Percentiles rank a stretch among this genome's conserved stretches.
phyloP scores from a whole-genome alignment of 2,329 filamentous ascomycete genomes.

The Botrytis byssoidea region DNA sequence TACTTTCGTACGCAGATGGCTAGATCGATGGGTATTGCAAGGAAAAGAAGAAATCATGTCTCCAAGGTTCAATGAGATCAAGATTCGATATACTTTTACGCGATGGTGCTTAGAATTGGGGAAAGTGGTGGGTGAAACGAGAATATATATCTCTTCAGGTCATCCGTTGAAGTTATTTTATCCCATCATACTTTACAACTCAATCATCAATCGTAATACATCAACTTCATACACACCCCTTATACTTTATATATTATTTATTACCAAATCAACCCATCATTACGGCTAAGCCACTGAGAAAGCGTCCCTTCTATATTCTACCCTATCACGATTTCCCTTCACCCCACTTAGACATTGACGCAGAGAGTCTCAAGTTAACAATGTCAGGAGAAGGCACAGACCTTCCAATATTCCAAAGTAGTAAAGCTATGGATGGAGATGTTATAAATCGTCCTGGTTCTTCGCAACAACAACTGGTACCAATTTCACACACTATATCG shows the following conservation, averaged over 20 bases:
- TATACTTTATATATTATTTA: background rate
- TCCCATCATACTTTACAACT: slow-evolving; percentile 5
- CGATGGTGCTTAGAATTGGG: background rate
- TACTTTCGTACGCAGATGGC: slow-evolving; percentile 15
- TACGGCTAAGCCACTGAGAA: slow-evolving; percentile 2
- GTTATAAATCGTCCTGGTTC: background rate
- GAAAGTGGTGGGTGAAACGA: slow-evolving; percentile 13
- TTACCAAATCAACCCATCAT: background rate
- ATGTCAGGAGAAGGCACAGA: slow-evolving; percentile 17
- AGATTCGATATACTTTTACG: background rate
- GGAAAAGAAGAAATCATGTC: background rate
- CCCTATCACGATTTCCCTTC: slow-evolving; percentile 7
- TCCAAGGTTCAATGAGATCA: slow-evolving; percentile 13
- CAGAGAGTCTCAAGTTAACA: background rate
- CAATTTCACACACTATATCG: background rate
- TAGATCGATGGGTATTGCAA: background rate
- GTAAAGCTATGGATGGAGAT: slow-evolving; percentile 5
- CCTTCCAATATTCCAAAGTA: slow-evolving; percentile 1
- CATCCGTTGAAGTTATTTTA: background rate
- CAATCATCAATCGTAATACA: slow-evolving; percentile 9
- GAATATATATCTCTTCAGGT: slow-evolving; percentile 17
- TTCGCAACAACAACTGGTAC: slow-evolving; percentile 12
- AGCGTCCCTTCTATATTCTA: slow-evolving; percentile 4
- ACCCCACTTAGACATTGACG: slow-evolving; percentile 8
- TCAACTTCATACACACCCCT: background rate